phyloP scores from a whole-genome alignment of 1,284 basidiomycete genomes.

The Kalmanozyma brasiliensis region DNA sequence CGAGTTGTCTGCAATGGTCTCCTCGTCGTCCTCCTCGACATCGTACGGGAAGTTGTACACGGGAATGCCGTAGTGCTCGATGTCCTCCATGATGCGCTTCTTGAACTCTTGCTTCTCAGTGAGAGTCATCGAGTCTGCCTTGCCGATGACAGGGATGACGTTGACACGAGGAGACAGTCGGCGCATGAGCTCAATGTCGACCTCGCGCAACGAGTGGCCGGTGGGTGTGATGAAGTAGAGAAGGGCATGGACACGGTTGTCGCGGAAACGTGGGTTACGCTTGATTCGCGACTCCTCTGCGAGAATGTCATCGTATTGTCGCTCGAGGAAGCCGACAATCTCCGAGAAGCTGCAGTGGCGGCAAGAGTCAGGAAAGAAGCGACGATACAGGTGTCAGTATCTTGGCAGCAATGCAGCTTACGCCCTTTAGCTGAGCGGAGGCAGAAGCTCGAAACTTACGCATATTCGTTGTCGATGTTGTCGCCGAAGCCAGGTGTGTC shows the following conservation, averaged over 20 bases:
- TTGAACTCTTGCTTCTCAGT: slow-evolving; percentile 81
- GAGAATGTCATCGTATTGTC: slow-evolving; percentile 99
- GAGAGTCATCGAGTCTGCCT: slow-evolving; percentile 88
- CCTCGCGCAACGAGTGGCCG: slow-evolving; percentile 89
- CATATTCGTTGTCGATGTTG: slow-evolving; percentile 98
- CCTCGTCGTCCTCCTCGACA: slow-evolving; percentile 96
- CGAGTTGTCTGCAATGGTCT: slow-evolving; percentile 93
- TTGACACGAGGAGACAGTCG: slow-evolving; percentile 75
- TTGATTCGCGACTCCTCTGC: slow-evolving; percentile 99
- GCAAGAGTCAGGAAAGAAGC: neutral
- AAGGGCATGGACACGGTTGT: slow-evolving; percentile 87
- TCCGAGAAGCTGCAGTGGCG: slow-evolving; percentile 71
- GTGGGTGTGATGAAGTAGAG: slow-evolving; percentile 98
- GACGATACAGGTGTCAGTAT: neutral
- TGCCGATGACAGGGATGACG: slow-evolving; percentile 98
- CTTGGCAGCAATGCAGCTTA: no score
- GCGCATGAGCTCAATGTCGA: slow-evolving; percentile 82
- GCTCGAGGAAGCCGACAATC: slow-evolving; percentile 95
- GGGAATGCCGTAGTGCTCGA: slow-evolving; percentile 97
- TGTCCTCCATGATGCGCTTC: slow-evolving; percentile 98
- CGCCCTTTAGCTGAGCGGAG: no score
- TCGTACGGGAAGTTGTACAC: slow-evolving; percentile 99
- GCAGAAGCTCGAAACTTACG: slow-evolving; percentile 76
- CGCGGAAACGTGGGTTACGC: slow-evolving; percentile 98
- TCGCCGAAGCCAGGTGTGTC: slow-evolving; percentile 99